Percentiles rank a stretch among this genome's conserved stretches.
phyloP scores from a whole-genome alignment of 768 basidiomycete species.

The Chalciporus piperatus region DNA sequence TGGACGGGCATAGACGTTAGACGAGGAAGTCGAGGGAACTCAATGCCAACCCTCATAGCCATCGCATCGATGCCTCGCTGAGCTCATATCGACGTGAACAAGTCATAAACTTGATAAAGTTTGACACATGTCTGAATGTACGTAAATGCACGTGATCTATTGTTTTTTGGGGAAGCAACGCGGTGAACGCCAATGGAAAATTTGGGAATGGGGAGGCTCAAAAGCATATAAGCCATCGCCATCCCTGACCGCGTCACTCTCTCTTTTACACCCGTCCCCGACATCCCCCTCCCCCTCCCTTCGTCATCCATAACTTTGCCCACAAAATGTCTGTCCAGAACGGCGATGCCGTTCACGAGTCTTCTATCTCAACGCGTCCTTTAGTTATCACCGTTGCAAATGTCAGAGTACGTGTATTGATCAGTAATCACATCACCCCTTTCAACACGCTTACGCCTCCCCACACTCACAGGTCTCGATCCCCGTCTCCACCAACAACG shows the following conservation, averaged over 20 bases:
- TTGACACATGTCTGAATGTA: constrained; percentile 8
- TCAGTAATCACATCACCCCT: constrained; percentile 5
- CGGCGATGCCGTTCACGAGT: constrained; percentile 28
- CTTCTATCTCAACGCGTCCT: constrained; percentile 36
- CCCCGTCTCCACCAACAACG: constrained; percentile 74
- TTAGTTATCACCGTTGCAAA: constrained; percentile 31
- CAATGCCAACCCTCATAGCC: too few relatives aligned
- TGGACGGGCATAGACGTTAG: not conserved
- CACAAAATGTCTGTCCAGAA: constrained; percentile 34
- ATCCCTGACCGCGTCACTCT: constrained; percentile 9
- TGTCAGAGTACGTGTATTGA: constrained; percentile 33
- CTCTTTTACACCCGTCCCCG: constrained; percentile 3
- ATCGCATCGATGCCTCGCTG: not conserved
- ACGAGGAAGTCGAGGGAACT: not conserved
- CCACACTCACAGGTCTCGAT: constrained; percentile 62
- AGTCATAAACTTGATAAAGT: not conserved
- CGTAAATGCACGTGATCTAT: constrained; percentile 29
- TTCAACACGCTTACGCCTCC: constrained; percentile 1
- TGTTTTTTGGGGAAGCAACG: constrained; percentile 29
- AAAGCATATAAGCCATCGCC: constrained; percentile 2
- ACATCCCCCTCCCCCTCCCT: not conserved
- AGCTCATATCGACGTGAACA: not conserved
- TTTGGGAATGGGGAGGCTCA: constrained; percentile 28
- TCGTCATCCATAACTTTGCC: constrained; percentile 5
- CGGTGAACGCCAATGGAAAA: constrained; percentile 26